phyloP scores from a whole-genome alignment of 805 yeast genomes.

The Lachancea dasiensis region DNA sequence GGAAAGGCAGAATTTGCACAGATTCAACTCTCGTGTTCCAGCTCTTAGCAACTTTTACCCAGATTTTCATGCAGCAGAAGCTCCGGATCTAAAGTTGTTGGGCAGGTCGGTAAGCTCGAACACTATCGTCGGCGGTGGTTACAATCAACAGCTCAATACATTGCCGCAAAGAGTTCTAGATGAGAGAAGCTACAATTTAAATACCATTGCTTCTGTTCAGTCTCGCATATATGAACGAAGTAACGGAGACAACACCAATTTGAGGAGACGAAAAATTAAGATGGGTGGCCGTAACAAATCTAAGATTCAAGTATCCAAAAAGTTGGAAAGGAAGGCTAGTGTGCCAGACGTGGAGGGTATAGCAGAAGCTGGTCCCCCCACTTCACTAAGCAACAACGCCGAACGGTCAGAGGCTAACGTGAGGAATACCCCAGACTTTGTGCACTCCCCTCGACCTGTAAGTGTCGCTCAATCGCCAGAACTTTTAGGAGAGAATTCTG shows the following conservation, averaged over 20 bases:
- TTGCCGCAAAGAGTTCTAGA: conserved; percentile 24
- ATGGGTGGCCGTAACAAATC: conserved; percentile 13
- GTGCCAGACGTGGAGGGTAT: neutral
- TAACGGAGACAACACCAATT: conserved; percentile 20
- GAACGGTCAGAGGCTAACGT: neutral
- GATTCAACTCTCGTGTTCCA: conserved; percentile 30
- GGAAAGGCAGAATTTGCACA: conserved; percentile 31
- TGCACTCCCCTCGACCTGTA: conserved; percentile 7
- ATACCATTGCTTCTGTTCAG: conserved; percentile 30
- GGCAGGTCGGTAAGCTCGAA: conserved; percentile 7
- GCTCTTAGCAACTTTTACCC: conserved; percentile 25
- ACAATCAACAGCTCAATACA: conserved; percentile 19
- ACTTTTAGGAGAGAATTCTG: neutral
- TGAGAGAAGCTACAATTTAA: conserved; percentile 20
- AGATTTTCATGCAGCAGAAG: conserved; percentile 3
- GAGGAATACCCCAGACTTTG: neutral
- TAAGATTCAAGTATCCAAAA: neutral
- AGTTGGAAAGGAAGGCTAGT: neutral
- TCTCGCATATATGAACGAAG: conserved; percentile 29
- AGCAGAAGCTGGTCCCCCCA: neutral
- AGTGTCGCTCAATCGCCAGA: conserved; percentile 5
- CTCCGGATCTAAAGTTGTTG: conserved; percentile 5
- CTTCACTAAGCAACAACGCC: neutral
- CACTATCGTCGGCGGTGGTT: conserved; percentile 4
- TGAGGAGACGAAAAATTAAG: conserved; percentile 30